Base-by-base conservation (phyloP, 208 protist genomes). In the Balamuthia mandrillaris region DNA sequence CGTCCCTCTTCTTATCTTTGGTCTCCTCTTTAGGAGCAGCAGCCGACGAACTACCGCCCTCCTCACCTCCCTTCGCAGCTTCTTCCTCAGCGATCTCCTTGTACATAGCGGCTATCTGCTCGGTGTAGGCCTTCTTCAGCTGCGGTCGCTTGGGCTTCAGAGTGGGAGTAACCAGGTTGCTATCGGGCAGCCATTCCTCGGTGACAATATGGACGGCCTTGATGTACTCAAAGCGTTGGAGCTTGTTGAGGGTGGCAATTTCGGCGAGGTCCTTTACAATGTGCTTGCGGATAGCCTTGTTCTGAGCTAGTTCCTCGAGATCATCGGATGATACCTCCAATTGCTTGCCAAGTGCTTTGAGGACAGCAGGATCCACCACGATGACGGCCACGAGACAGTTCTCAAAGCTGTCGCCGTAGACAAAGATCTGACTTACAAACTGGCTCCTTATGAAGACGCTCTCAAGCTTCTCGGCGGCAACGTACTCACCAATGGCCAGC, bases 161-260 rank as follows among this genome's bases (percentile, higher is more conserved):
- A 35, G 94, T 94, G 56, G 94, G 93, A 9, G 94, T 96, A 33
- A 96, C 45, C 3, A 93, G 45, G 42, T 91, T 82, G 68, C 94
- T 93, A 24, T 95, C 91, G 47, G 91, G 78, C 4, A 81, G 81
- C 58, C 94, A 96, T 31, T 66, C 31, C 7, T 91, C 56, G 29
- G 9, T 3, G 27, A 86, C 60, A 1, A 92, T 27, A 31, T 90
- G n/a, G 6, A 95, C 65, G 12, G 61, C 54, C 68, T 85, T 89
- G 39, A 89, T 41, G 37, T 74, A 74, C 68, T 95, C 86, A 41
- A 92, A 94, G 35, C 87, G 81, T 10, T 86, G 56, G 35, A 95
- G 81, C 14, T 68, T 54, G n/a, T 82, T 82, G n/a, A 45, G 44
- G 37, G 60, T 82, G 51, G 51, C 47, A 9, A 65, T 65, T 9